Percentiles rank a stretch among this genome's conserved stretches.
phyloP scores from a whole-genome alignment of 2,329 filamentous ascomycete genomes.

The Colletotrichum liriopes region DNA sequence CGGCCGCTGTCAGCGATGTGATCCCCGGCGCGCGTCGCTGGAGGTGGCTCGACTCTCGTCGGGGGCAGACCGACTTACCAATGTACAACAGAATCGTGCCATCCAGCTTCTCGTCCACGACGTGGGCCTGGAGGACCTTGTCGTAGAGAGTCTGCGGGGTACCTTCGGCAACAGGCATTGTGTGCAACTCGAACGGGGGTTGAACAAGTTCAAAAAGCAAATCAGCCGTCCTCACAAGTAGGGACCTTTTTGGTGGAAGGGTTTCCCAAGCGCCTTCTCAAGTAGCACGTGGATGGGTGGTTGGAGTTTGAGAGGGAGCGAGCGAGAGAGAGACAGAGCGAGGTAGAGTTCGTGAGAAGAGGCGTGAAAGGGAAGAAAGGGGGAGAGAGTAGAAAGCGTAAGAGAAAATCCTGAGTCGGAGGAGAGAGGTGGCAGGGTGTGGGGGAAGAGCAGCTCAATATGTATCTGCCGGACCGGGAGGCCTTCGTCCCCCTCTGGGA shows the following conservation, averaged over 20 bases:
- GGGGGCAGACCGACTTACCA: slow-evolving; percentile 68
- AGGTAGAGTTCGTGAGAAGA: slow-evolving; percentile 28
- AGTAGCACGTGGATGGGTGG: background rate
- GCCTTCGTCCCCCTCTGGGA: slow-evolving; percentile 36
- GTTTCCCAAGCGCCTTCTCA: slow-evolving; percentile 9
- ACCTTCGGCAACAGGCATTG: slow-evolving; percentile 82
- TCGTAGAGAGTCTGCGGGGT: slow-evolving; percentile 92
- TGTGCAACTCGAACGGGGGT: slow-evolving; percentile 51
- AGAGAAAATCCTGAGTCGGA: slow-evolving; percentile 38
- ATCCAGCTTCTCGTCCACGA: slow-evolving; percentile 95
- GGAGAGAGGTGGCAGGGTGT: slow-evolving; percentile 23
- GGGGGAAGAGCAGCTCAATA: slow-evolving; percentile 42
- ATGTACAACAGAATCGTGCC: slow-evolving; percentile 95
- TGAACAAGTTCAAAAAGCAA: slow-evolving; percentile 12
- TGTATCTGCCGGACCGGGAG: slow-evolving; percentile 43
- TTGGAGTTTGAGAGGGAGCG: background rate
- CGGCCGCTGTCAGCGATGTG: slow-evolving; percentile 4
- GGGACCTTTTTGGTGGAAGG: background rate
- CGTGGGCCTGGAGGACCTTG: slow-evolving; percentile 95
- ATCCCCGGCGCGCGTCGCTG: background rate
- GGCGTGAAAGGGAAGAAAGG: slow-evolving; percentile 16
- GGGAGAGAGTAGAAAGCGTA: slow-evolving; percentile 23
- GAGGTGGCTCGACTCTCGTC: background rate
- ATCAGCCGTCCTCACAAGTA: slow-evolving; percentile 15
- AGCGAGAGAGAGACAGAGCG: too few relatives aligned